Evolutionary conservation across 140 eudicot genomes (phyloP).

Genomic region (Eryngium alpinum): DNA sequence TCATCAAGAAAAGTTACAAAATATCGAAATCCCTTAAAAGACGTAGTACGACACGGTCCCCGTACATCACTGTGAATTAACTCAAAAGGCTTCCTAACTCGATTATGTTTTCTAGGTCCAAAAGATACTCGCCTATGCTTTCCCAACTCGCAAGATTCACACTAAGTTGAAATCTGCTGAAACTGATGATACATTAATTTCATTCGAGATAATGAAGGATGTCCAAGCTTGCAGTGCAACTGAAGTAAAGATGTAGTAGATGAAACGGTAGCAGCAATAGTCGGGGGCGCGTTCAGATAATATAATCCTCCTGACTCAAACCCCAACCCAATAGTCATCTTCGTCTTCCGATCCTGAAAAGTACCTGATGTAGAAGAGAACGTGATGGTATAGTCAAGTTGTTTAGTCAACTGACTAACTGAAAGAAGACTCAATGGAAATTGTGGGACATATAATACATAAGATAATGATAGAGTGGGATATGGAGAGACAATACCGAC

Average conservation of each 20-base stretch:
- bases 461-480: neutral
- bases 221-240: neutral
- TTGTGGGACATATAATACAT: neutral
- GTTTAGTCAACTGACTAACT: neutral
- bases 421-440: neutral
- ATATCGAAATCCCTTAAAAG: neutral
- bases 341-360: conserved; percentile 4
- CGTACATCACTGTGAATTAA: conserved; percentile 3
- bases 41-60: neutral
- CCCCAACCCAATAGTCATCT: neutral
- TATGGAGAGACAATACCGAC: neutral
- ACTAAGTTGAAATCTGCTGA: neutral
- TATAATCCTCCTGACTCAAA: neutral
- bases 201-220: neutral
- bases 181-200: neutral
- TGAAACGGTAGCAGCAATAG: neutral
- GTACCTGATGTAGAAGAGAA: neutral
- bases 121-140: neutral
- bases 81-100: neutral
- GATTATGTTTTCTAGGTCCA: neutral
- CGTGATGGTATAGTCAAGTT: neutral
- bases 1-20: conserved; percentile 8
- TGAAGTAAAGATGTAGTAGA: neutral
- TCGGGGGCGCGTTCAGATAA: neutral
- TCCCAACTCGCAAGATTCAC: neutral